Evolutionary conservation across 176 grass and related monocot genomes (phyloP).

Genomic region (Urochloa ruziziensis): DNA sequence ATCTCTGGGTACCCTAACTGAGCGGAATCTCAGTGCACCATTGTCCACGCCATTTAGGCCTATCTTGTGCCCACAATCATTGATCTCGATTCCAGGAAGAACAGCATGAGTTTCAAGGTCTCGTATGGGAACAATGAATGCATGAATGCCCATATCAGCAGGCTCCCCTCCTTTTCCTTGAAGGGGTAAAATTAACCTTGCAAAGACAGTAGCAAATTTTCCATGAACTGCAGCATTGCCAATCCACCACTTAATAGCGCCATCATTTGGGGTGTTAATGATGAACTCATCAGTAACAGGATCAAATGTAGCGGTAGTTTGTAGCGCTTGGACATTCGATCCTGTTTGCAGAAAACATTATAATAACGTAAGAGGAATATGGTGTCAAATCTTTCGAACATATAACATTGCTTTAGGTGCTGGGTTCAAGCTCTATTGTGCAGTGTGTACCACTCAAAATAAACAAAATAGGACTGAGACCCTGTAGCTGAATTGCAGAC

Average conservation of each 20-base stretch:
- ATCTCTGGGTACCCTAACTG: constrained; percentile 84
- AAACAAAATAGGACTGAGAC: background rate
- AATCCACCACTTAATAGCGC: constrained; percentile 99
- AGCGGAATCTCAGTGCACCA: constrained; percentile 76
- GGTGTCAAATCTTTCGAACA: background rate
- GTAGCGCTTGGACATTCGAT: constrained; percentile 93
- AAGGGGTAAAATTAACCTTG: constrained; percentile 83
- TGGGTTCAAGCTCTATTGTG: background rate
- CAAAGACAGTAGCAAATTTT: constrained; percentile 94
- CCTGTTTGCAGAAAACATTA: constrained; percentile 44
- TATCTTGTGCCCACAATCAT: constrained; percentile 98
- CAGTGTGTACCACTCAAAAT: background rate
- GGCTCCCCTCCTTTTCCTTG: constrained; percentile 75
- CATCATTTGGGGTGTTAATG: constrained; percentile 92
- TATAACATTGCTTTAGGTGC: constrained; percentile 24
- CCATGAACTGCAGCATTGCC: constrained; percentile 91
- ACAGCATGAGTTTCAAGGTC: constrained; percentile 72
- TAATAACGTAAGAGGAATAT: background rate
- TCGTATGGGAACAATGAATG: constrained; percentile 87
- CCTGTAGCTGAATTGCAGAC: background rate
- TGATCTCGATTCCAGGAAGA: constrained; percentile 92
- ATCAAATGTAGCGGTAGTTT: constrained; percentile 99
- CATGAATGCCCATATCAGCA: constrained; percentile 94
- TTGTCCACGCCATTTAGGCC: constrained; percentile 98
- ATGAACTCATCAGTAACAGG: constrained; percentile 89